Conservation (phyloP, 176 grass and related monocot species). For the Chloris gayana region DNA sequence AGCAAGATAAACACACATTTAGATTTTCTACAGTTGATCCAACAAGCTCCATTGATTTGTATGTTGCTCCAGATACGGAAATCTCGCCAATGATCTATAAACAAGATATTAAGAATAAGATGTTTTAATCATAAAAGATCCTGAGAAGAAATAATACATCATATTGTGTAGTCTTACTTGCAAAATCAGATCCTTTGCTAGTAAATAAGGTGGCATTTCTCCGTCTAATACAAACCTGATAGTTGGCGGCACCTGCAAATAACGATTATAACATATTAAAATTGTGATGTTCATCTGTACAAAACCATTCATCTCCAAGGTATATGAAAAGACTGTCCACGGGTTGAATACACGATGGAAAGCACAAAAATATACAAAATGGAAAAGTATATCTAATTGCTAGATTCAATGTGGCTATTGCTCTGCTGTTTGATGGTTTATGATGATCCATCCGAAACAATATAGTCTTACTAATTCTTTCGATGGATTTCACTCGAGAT, state of each 20-base stretch:
- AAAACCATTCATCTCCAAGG: neutral
- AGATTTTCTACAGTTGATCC: constrained; percentile 74
- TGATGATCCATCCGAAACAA: constrained; percentile 2
- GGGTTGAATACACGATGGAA: neutral
- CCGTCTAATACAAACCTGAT: constrained; percentile 84
- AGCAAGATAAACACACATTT: constrained; percentile 53
- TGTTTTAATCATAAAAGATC: neutral
- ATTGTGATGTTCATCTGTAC: constrained; percentile 9
- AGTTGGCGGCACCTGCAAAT: constrained; percentile 81
- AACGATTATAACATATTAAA: constrained; percentile 45
- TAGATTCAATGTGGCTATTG: neutral
- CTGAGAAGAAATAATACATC: neutral
- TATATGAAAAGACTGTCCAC: neutral
- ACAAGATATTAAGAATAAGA: constrained; percentile 4
- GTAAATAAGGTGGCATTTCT: constrained; percentile 97
- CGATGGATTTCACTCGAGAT: neutral
- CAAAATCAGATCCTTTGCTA: constrained; percentile 98
- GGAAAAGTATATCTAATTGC: neutral
- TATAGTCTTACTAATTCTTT: neutral
- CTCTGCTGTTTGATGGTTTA: neutral
- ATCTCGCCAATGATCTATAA: constrained; percentile 89
- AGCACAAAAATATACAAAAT: constrained; percentile 3
- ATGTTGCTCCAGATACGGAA: constrained; percentile 88
- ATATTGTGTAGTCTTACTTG: constrained; percentile 65
- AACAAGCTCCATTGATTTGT: constrained; percentile 90